Evolutionary conservation across 331 rosid species (phyloP).

Genomic region (Quercus tomentella): DNA sequence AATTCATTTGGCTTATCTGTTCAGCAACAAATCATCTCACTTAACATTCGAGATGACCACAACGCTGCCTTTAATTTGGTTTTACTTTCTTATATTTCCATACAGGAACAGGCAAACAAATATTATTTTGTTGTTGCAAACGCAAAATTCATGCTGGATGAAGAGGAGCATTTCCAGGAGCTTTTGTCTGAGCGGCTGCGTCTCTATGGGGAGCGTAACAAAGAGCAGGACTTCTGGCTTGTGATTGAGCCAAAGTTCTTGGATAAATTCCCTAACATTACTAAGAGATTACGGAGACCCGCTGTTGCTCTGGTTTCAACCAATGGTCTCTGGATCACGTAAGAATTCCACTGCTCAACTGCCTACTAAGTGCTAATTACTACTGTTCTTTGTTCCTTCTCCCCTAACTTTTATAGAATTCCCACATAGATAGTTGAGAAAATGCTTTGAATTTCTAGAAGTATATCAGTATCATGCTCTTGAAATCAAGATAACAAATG

Average conservation of each 20-base stretch:
- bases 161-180: constrained; percentile 96
- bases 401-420: not conserved
- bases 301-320: constrained; percentile 98
- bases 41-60: not conserved
- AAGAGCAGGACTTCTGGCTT: constrained; percentile 91
- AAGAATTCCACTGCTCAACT: constrained; percentile 12
- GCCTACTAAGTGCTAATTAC: too few relatives aligned
- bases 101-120: constrained; percentile 49
- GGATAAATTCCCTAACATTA: constrained; percentile 79
- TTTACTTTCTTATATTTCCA: not conserved
- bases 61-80: not conserved
- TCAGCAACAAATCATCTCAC: not conserved
- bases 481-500: not conserved
- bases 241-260: constrained; percentile 94
- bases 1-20: not conserved
- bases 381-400: not conserved
- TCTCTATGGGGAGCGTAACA: constrained; percentile 50
- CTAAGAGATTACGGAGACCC: constrained; percentile 72
- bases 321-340: constrained; percentile 93
- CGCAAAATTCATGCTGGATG: constrained; percentile 97
- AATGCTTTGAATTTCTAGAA: not conserved
- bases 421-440: not conserved
- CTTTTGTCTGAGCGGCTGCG: constrained; percentile 70
- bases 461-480: not conserved
- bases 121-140: constrained; percentile 84